Conservation (phyloP, 2,329 filamentous ascomycete species). For the Colletotrichum horii region DNA sequence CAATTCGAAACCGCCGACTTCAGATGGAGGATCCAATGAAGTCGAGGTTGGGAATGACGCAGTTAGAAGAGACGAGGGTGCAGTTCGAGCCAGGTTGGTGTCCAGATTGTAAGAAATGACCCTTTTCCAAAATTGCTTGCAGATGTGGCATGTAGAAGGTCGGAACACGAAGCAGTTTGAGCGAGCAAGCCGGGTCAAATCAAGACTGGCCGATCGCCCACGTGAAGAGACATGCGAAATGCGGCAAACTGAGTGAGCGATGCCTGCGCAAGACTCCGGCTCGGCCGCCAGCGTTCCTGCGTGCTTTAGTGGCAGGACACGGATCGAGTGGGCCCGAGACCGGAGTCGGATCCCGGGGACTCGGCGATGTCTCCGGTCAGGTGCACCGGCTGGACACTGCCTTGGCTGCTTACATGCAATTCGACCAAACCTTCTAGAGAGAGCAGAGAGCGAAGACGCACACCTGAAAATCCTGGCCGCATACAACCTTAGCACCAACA, state of each 20-base stretch:
- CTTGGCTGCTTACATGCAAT: background rate
- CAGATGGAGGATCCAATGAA: slow-evolving; percentile 40
- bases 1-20: slow-evolving; percentile 35
- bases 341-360: background rate
- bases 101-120: background rate
- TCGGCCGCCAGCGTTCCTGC: background rate
- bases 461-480: background rate
- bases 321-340: background rate
- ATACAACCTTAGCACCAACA: background rate
- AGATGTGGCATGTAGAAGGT: background rate
- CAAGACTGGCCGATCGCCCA: background rate
- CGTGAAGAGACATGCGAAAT: background rate
- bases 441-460: background rate
- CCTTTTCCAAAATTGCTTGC: too few species aligned
- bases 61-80: background rate
- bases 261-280: background rate
- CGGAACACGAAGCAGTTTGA: background rate
- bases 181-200: background rate
- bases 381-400: background rate
- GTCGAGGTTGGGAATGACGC: background rate
- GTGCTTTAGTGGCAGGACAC: background rate
- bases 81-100: background rate
- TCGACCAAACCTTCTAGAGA: background rate
- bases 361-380: background rate
- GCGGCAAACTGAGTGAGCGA: background rate